These are phyloP conservation scores for Penicillium canariense DNA, from an alignment of 495 filamentous ascomycete species.

Conservation along the genomic window DNA sequence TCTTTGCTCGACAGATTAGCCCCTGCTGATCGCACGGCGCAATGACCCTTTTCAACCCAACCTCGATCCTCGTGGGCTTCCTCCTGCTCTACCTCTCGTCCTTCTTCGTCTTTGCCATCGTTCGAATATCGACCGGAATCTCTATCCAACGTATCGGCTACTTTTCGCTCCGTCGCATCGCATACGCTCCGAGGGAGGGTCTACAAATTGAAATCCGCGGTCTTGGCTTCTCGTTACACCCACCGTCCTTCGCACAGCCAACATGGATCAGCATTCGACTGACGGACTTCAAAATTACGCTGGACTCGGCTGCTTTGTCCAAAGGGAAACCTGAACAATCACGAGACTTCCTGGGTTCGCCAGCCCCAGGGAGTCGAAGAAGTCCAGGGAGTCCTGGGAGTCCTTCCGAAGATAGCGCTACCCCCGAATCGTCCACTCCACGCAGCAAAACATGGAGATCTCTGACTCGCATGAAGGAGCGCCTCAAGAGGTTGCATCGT, in stretches of 20 bases:
- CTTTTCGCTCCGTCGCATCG: slow-evolving; percentile 82
- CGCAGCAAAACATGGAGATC: slow-evolving; percentile 77
- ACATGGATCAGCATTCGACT: slow-evolving; percentile 94
- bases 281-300: slow-evolving; percentile 75
- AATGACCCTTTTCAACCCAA: slow-evolving; percentile 63
- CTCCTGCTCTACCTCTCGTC: slow-evolving; percentile 85
- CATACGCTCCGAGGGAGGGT: slow-evolving; percentile 83
- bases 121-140: slow-evolving; percentile 88
- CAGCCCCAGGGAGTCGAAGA: slow-evolving; percentile 21
- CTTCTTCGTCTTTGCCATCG: slow-evolving; percentile 89
- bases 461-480: slow-evolving; percentile 73
- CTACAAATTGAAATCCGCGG: slow-evolving; percentile 86
- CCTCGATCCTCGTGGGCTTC: slow-evolving; percentile 79
- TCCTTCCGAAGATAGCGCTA: slow-evolving; percentile 23
- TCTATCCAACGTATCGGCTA: slow-evolving; percentile 96
- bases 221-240: slow-evolving; percentile 80
- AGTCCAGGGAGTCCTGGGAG: slow-evolving; percentile 10
- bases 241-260: slow-evolving; percentile 92
- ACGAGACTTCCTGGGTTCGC: slow-evolving; percentile 20
- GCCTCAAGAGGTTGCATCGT: slow-evolving; percentile 79
- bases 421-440: slow-evolving; percentile 19
- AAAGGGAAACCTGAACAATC: slow-evolving; percentile 39
- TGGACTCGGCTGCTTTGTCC: slow-evolving; percentile 65
- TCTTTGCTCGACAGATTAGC: slow-evolving; percentile 36
- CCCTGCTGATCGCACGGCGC: slow-evolving; percentile 40